Evolutionary conservation across 2,329 filamentous ascomycete genomes (phyloP).

Genomic region (Xylaria digitata): DNA sequence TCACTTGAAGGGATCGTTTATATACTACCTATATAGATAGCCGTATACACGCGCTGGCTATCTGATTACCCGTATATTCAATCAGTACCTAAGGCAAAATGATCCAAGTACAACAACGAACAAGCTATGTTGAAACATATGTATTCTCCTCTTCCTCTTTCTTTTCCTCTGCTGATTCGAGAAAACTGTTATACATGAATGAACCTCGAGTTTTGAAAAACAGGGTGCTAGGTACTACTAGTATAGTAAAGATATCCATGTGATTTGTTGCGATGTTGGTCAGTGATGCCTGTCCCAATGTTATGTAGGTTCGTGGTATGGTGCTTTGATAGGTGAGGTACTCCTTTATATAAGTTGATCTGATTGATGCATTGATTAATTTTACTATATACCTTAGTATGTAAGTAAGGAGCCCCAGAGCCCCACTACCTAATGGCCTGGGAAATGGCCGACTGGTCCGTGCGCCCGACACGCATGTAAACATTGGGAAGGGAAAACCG

Average conservation of each 20-base stretch:
- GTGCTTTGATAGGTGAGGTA: background rate
- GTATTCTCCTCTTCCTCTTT: no score
- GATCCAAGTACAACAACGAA: slow-evolving; percentile 3
- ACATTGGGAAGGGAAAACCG: slow-evolving; percentile 45
- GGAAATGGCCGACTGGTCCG: slow-evolving; percentile 38
- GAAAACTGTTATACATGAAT: no score
- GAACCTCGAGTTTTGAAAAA: no score
- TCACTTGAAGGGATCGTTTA: slow-evolving; percentile 39
- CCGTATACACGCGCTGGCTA: slow-evolving; percentile 39
- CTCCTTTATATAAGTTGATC: no score
- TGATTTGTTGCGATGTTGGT: no score
- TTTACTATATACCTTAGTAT: no score
- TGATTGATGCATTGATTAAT: no score
- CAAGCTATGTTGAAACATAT: background rate
- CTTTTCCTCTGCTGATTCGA: no score
- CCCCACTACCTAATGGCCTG: slow-evolving; percentile 26
- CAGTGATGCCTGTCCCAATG: no score
- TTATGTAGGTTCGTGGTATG: background rate
- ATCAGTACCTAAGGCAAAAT: background rate
- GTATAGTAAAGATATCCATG: no score
- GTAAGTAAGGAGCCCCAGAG: slow-evolving; percentile 22
- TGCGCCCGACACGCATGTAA: slow-evolving; percentile 48
- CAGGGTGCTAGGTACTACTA: no score
- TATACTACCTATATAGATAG: slow-evolving; percentile 46
- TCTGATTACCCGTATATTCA: background rate